phyloP scores from a whole-genome alignment of 1,139 yeast species.

The Pichia sp. region DNA sequence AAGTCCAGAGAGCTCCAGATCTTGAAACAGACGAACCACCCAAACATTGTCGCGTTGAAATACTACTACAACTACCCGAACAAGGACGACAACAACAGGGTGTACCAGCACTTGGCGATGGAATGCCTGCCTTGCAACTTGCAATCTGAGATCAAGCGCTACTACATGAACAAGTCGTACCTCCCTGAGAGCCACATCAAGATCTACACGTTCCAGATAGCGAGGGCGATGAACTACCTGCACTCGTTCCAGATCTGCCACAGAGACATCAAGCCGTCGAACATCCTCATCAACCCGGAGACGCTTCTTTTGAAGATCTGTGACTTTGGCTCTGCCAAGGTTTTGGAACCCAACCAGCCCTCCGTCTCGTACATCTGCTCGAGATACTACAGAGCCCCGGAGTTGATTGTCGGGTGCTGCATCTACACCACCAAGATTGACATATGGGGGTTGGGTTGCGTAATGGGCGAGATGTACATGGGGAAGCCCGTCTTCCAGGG shows the following conservation, averaged over 20 bases:
- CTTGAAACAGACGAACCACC: conserved; percentile 69
- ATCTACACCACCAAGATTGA: conserved; percentile 75
- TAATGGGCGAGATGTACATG: conserved; percentile 75
- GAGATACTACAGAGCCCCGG: conserved; percentile 80
- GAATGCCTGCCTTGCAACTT: conserved; percentile 79
- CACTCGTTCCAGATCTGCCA: conserved; percentile 79
- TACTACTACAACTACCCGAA: conserved; percentile 64
- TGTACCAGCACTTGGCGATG: conserved; percentile 79
- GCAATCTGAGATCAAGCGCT: conserved; percentile 69
- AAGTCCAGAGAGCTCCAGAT: conserved; percentile 76
- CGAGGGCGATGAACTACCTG: conserved; percentile 75
- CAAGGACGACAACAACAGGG: conserved; percentile 52
- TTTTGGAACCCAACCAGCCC: conserved; percentile 67
- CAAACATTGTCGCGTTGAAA: conserved; percentile 66
- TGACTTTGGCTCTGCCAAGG: conserved; percentile 81
- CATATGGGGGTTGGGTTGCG: conserved; percentile 86
- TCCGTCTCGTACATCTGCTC: conserved; percentile 78
- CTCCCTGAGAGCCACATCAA: conserved; percentile 72
- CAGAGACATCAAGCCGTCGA: conserved; percentile 79
- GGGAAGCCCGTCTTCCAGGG: conserved; percentile 84
- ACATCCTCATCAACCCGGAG: conserved; percentile 67
- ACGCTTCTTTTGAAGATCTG: conserved; percentile 67
- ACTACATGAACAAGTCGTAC: conserved; percentile 57
- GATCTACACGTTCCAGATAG: conserved; percentile 74
- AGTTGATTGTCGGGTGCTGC: conserved; percentile 72